Conservation (phyloP, 768 basidiomycete species). For the Lactarius vividus region DNA sequence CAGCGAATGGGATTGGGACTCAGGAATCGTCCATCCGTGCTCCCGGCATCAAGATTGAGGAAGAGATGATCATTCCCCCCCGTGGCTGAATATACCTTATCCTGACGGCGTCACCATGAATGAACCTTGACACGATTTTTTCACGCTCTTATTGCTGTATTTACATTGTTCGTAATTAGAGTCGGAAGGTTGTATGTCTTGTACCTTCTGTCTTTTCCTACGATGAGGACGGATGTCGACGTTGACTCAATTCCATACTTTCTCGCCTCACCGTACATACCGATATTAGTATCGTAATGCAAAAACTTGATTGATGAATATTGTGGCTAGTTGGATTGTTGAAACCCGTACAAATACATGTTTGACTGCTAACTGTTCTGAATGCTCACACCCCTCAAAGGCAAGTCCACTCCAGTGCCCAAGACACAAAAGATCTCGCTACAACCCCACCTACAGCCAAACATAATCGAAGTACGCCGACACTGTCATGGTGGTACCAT, state of each 20-base stretch:
- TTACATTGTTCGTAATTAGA: slow-evolving; percentile 5
- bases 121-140: slow-evolving; percentile 2
- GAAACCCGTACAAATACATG: slow-evolving; percentile 65
- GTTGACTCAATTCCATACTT: background rate
- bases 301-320: slow-evolving; percentile 14
- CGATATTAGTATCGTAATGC: slow-evolving; percentile 3
- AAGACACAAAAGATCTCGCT: slow-evolving; percentile 19
- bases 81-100: slow-evolving; percentile 11
- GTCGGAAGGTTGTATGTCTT: background rate
- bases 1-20: background rate
- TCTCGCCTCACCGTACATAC: background rate
- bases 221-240: background rate
- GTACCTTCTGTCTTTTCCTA: background rate
- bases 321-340: slow-evolving; percentile 57
- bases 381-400: slow-evolving; percentile 19
- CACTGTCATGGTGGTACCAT: slow-evolving; percentile 43
- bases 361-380: slow-evolving; percentile 25
- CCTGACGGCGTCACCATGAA: background rate
- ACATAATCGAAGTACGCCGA: slow-evolving; percentile 16
- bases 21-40: slow-evolving; percentile 5
- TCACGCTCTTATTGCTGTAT: slow-evolving; percentile 3
- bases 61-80: slow-evolving; percentile 36
- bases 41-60: slow-evolving; percentile 32
- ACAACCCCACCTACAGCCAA: slow-evolving; percentile 25
- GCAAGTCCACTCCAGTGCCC: slow-evolving; percentile 24